phyloP scores from a whole-genome alignment of 495 filamentous ascomycete genomes.

The Trypethelium eluteriae region DNA sequence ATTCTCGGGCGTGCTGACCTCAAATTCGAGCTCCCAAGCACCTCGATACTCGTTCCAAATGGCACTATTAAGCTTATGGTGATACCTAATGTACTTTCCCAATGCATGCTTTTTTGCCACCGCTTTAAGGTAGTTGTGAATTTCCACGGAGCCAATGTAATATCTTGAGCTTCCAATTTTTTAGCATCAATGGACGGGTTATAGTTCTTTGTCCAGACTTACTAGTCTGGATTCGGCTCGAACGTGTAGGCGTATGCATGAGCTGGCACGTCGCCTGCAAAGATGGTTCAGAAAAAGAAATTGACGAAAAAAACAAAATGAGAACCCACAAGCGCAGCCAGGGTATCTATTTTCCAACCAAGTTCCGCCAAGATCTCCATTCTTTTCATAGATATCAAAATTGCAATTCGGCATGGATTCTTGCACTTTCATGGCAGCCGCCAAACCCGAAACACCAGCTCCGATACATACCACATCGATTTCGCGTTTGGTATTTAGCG shows the following conservation, averaged over 20 bases:
- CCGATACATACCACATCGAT: slow-evolving; percentile 4
- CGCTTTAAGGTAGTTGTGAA: slow-evolving; percentile 24
- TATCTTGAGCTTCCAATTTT: background rate
- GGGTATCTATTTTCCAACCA: slow-evolving; percentile 24
- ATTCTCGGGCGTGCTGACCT: slow-evolving; percentile 24
- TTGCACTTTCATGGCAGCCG: slow-evolving; percentile 5
- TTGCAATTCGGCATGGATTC: slow-evolving; percentile 26
- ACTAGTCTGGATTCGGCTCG: slow-evolving; percentile 28
- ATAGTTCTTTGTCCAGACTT: background rate
- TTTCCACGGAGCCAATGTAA: slow-evolving; percentile 23
- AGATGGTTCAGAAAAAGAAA: background rate
- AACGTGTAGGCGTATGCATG: slow-evolving; percentile 28
- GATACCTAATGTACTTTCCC: slow-evolving; percentile 15
- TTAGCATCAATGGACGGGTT: background rate
- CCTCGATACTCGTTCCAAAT: slow-evolving; percentile 32
- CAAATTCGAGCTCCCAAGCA: slow-evolving; percentile 31
- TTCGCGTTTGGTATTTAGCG: background rate
- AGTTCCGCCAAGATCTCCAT: slow-evolving; percentile 15
- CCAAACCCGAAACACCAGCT: slow-evolving; percentile 2
- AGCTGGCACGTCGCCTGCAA: slow-evolving; percentile 22
- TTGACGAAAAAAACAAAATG: slow-evolving; percentile 17
- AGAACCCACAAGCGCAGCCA: slow-evolving; percentile 15
- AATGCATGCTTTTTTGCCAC: slow-evolving; percentile 23
- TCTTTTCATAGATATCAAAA: slow-evolving; percentile 20
- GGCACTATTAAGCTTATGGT: slow-evolving; percentile 17